Percentiles rank a stretch among this genome's conserved stretches.
Evolutionary conservation across 106 monocot genomes (phyloP).

Genomic region (Cymbidium sinense): DNA sequence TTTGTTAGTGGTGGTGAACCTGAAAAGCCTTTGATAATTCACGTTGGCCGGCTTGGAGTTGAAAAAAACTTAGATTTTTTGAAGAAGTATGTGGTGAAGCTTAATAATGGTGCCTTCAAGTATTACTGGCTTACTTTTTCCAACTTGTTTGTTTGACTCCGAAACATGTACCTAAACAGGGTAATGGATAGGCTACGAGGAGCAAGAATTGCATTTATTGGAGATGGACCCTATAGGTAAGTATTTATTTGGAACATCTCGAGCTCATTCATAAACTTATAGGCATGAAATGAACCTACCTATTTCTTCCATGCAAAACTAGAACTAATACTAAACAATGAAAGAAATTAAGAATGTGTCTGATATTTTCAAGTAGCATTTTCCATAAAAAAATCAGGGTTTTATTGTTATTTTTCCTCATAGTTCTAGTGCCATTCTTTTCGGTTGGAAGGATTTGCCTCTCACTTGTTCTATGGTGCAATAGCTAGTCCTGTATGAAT

Average conservation of each 20-base stretch:
- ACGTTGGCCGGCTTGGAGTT: constrained; percentile 88
- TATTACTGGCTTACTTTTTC: background rate
- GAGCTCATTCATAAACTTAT: background rate
- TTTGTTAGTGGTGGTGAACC: constrained; percentile 68
- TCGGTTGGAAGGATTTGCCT: no score
- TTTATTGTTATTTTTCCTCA: no score
- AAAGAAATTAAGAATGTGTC: no score
- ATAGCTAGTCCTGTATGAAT: no score
- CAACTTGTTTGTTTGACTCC: constrained; percentile 3
- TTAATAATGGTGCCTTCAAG: background rate
- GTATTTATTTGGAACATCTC: background rate
- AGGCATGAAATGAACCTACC: no score
- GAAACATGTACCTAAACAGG: background rate
- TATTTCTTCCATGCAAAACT: no score
- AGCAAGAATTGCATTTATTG: constrained; percentile 83
- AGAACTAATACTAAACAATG: no score
- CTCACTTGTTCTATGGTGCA: no score
- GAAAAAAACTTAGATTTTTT: constrained; percentile 97
- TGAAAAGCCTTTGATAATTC: constrained; percentile 80
- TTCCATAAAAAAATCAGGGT: no score
- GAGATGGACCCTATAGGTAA: constrained; percentile 93
- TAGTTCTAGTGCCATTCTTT: no score
- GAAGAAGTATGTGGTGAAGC: constrained; percentile 43
- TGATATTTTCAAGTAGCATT: no score
- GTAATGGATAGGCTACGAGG: constrained; percentile 70